A percentile compares a stretch with the other conserved stretches of the same genome.
phyloP scores from a whole-genome alignment of 2,329 filamentous ascomycete species.

The Xylaria hypoxylon region DNA sequence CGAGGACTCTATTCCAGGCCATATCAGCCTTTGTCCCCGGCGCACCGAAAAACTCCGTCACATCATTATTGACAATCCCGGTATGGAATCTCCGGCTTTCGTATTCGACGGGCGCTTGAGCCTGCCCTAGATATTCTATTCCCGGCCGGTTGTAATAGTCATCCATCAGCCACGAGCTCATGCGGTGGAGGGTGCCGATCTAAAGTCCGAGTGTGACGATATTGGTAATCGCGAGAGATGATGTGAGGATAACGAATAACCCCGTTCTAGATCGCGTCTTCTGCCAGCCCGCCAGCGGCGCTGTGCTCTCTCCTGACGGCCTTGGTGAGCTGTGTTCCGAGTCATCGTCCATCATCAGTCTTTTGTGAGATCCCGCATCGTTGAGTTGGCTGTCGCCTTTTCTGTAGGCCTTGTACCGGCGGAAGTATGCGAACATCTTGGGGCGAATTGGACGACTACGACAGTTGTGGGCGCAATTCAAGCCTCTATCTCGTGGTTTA shows the following conservation, averaged over 20 bases:
- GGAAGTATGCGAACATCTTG: constrained; percentile 8
- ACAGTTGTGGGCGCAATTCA: background rate
- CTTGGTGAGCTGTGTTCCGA: background rate
- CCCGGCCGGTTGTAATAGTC: constrained; percentile 1
- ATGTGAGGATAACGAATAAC: background rate
- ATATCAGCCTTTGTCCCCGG: constrained; percentile 5
- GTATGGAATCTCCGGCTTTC: constrained; percentile 7
- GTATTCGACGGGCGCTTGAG: constrained; percentile 3
- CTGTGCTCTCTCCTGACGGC: background rate
- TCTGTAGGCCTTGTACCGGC: background rate
- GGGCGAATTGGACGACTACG: background rate
- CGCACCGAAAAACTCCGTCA: constrained; percentile 8
- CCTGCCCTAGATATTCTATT: constrained; percentile 4
- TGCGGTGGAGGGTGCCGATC: constrained; percentile 1
- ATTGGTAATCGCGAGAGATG: constrained; percentile 6
- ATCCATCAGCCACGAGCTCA: background rate
- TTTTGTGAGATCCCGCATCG: background rate
- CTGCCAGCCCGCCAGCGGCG: background rate
- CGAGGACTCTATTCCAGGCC: constrained; percentile 7
- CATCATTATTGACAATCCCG: background rate
- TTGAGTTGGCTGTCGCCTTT: background rate
- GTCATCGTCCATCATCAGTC: background rate
- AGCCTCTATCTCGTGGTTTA: background rate
- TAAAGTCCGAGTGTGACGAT: background rate
- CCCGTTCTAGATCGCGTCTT: background rate